Conservation (phyloP, 2,329 filamentous ascomycete genomes). For the Boeremia exigua region DNA sequence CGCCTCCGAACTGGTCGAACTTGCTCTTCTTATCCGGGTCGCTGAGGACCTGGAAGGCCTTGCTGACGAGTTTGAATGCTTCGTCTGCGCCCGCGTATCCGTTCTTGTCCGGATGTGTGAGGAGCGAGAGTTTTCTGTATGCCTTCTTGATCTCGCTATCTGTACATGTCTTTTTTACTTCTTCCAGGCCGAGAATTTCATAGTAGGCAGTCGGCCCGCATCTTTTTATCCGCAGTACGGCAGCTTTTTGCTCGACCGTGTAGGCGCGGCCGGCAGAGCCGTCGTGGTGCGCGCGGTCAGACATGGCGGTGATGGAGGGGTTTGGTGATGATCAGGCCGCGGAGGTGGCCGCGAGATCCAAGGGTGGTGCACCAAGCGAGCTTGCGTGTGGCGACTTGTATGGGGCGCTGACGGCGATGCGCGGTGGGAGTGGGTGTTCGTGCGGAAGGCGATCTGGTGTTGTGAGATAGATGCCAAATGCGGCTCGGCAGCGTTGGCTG, state of each 20-base stretch:
- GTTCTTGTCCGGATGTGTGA: conserved; percentile 99
- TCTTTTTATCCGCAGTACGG: conserved; percentile 84
- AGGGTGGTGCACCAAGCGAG: conserved; percentile 1
- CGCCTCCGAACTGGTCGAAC: conserved; percentile 87
- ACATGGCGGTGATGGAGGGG: conserved; percentile 41
- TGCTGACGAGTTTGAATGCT: conserved; percentile 97
- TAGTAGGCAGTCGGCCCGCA: conserved; percentile 91
- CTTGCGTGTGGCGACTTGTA: neutral
- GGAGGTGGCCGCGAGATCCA: conserved; percentile 6
- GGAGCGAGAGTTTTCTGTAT: conserved; percentile 89
- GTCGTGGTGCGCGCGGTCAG: conserved; percentile 72
- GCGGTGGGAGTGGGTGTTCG: neutral
- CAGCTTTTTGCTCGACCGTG: conserved; percentile 88
- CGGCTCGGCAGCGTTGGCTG: conserved; percentile 26
- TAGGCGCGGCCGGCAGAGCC: conserved; percentile 78
- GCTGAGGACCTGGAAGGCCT: conserved; percentile 90
- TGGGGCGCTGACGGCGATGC: neutral
- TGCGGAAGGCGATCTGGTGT: conserved; percentile 18
- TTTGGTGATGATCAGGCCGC: conserved; percentile 2
- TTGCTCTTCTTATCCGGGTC: conserved; percentile 92
- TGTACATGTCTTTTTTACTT: conserved; percentile 67
- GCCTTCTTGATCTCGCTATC: conserved; percentile 96
- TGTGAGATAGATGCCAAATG: conserved; percentile 18
- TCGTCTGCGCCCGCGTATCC: conserved; percentile 94
- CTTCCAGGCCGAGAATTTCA: conserved; percentile 83